phyloP scores from a whole-genome alignment of 2,329 filamentous ascomycete species.

The Alternaria postmessia region DNA sequence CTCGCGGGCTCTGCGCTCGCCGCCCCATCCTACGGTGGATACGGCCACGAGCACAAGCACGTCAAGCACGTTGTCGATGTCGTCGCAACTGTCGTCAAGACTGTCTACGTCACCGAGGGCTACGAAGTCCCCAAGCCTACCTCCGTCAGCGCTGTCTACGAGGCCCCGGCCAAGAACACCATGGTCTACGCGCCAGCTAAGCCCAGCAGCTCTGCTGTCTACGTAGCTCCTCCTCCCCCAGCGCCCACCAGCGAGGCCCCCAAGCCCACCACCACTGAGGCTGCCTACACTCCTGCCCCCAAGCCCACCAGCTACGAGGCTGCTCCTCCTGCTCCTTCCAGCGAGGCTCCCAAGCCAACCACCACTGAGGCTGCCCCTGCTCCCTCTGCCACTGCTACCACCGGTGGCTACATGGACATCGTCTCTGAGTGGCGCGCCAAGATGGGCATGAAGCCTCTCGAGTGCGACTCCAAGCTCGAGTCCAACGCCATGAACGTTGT shows the following conservation, averaged over 20 bases:
- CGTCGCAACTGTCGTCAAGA: slow-evolving; percentile 40
- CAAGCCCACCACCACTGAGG: slow-evolving; percentile 5
- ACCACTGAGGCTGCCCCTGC: slow-evolving; percentile 14
- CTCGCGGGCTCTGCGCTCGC: slow-evolving; percentile 43
- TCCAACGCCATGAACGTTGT: slow-evolving; percentile 37
- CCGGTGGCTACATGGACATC: slow-evolving; percentile 36
- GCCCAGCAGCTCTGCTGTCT: slow-evolving; percentile 1
- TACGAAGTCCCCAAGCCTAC: slow-evolving; percentile 11
- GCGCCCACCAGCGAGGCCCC: slow-evolving; percentile 9
- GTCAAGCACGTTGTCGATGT: slow-evolving; percentile 33
- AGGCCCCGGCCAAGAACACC: slow-evolving; percentile 10
- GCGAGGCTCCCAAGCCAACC: slow-evolving; percentile 15
- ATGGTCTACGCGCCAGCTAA: slow-evolving; percentile 11
- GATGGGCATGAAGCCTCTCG: slow-evolving; percentile 34
- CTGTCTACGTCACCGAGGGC: slow-evolving; percentile 34
- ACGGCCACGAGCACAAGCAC: slow-evolving; percentile 26
- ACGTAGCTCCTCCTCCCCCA: slow-evolving; percentile 4
- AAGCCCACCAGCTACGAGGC: slow-evolving; percentile 10
- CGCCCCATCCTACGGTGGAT: slow-evolving; percentile 22
- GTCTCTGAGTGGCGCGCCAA: slow-evolving; percentile 41
- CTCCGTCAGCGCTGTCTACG: slow-evolving; percentile 3
- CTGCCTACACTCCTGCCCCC: slow-evolving; percentile 1
- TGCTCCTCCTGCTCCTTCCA: slow-evolving; percentile 10
- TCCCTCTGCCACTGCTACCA: slow-evolving; percentile 16
- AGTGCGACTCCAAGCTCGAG: slow-evolving; percentile 31